Evolutionary conservation across 805 yeast genomes (phyloP).

Genomic region (Hanseniaspora nectarophila): DNA sequence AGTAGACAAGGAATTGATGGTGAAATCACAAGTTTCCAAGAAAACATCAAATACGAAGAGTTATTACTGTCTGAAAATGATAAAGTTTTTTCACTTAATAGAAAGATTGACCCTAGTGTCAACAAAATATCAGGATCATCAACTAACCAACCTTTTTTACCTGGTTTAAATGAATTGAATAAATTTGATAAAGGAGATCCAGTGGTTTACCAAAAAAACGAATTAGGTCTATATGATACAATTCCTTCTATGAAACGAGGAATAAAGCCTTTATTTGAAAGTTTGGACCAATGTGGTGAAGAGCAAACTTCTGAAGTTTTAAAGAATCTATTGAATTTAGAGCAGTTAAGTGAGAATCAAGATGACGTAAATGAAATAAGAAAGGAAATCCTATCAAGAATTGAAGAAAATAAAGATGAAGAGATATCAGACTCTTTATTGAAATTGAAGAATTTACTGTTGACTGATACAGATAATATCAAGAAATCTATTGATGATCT

Average conservation of each 20-base stretch:
- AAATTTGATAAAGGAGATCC: constrained; percentile 21
- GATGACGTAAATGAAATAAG: constrained; percentile 26
- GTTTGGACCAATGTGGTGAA: constrained; percentile 16
- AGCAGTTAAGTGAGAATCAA: constrained; percentile 28
- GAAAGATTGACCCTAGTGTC: constrained; percentile 53
- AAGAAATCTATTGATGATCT: constrained; percentile 33
- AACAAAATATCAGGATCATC: constrained; percentile 59
- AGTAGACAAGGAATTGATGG: constrained; percentile 70
- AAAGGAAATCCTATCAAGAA: constrained; percentile 12
- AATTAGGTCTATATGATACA: constrained; percentile 62
- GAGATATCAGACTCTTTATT: constrained; percentile 10
- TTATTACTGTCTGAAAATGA: constrained; percentile 43
- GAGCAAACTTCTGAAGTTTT: constrained; percentile 20
- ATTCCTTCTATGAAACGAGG: constrained; percentile 81
- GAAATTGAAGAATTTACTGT: constrained; percentile 13
- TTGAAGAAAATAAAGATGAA: constrained; percentile 9
- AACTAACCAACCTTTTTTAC: constrained; percentile 74
- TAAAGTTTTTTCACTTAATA: constrained; percentile 58
- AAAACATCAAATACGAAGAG: constrained; percentile 42
- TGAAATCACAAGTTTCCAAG: constrained; percentile 46
- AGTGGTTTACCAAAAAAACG: constrained; percentile 48
- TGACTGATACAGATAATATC: constrained; percentile 11
- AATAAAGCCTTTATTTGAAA: constrained; percentile 28
- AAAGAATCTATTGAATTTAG: constrained; percentile 16
- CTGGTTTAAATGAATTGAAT: constrained; percentile 57